phyloP scores from a whole-genome alignment of 1,139 yeast species.

The Taphrina flavorubra region DNA sequence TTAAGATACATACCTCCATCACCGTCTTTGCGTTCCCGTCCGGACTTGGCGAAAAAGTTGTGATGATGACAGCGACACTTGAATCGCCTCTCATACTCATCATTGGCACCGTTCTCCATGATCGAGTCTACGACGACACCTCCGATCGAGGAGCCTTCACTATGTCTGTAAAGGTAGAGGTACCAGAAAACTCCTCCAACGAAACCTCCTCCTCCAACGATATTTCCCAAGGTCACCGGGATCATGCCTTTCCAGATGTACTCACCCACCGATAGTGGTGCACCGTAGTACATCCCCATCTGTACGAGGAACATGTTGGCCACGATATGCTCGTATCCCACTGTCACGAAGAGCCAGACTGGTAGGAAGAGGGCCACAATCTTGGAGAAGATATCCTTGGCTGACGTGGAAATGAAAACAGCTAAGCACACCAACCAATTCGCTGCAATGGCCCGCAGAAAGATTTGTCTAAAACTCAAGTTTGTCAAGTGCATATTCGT shows the following conservation, averaged over 20 bases:
- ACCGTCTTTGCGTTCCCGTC: background rate
- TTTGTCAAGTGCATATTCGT: conserved; percentile 18
- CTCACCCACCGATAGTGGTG: conserved; percentile 64
- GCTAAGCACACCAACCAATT: conserved; percentile 78
- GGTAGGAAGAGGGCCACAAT: conserved; percentile 67
- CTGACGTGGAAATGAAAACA: conserved; percentile 74
- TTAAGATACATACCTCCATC: background rate
- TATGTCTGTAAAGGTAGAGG: conserved; percentile 41
- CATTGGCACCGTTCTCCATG: conserved; percentile 18
- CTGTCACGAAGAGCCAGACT: conserved; percentile 70
- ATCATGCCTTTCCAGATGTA: conserved; percentile 67
- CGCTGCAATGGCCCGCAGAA: conserved; percentile 64
- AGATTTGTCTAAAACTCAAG: conserved; percentile 37
- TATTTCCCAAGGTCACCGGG: conserved; percentile 45
- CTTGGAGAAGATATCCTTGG: conserved; percentile 78
- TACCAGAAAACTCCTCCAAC: conserved; percentile 46
- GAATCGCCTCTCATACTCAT: conserved; percentile 12
- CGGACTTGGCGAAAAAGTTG: background rate
- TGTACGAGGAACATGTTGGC: conserved; percentile 77
- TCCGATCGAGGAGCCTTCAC: conserved; percentile 18
- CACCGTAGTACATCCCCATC: conserved; percentile 70
- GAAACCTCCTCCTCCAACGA: conserved; percentile 45
- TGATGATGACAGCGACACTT: conserved; percentile 21
- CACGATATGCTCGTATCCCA: conserved; percentile 78
- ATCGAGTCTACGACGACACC: conserved; percentile 22